These are phyloP conservation scores for Glycine soja DNA, from an alignment of 306 rosid species.

Conservation along the genomic window DNA sequence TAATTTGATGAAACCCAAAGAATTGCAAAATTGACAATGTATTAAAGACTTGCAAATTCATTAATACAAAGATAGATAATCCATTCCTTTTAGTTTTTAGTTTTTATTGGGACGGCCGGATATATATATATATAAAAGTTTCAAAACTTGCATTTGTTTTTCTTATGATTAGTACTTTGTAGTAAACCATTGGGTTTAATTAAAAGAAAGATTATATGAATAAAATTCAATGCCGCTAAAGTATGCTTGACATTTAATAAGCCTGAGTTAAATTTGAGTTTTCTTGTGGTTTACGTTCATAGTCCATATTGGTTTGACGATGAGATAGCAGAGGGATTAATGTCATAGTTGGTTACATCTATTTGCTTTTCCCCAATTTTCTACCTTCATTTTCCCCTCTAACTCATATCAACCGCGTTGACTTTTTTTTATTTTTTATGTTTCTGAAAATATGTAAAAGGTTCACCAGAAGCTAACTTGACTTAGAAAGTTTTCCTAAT, in stretches of 20 bases:
- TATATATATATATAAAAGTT: no score
- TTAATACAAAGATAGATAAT: neutral
- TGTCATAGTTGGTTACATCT: neutral
- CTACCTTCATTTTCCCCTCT: neutral
- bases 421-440: neutral
- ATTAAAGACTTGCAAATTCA: no score
- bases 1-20: no score
- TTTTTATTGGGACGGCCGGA: neutral
- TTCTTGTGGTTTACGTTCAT: constrained; percentile 2
- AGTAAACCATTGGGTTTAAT: neutral
- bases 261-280: neutral
- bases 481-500: no score
- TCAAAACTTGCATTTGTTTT: neutral
- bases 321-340: neutral
- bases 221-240: neutral
- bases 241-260: neutral
- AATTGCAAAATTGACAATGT: no score
- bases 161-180: neutral
- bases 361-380: constrained; percentile 1
- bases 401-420: neutral
- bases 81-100: neutral
- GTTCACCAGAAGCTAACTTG: no score
- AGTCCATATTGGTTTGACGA: constrained; percentile 2
- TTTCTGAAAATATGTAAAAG: no score
- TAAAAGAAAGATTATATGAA: no score